A percentile compares a stretch with the other conserved stretches of the same genome.
Evolutionary conservation across 257 asterid species (phyloP).

Genomic region (Rehmannia glutinosa): DNA sequence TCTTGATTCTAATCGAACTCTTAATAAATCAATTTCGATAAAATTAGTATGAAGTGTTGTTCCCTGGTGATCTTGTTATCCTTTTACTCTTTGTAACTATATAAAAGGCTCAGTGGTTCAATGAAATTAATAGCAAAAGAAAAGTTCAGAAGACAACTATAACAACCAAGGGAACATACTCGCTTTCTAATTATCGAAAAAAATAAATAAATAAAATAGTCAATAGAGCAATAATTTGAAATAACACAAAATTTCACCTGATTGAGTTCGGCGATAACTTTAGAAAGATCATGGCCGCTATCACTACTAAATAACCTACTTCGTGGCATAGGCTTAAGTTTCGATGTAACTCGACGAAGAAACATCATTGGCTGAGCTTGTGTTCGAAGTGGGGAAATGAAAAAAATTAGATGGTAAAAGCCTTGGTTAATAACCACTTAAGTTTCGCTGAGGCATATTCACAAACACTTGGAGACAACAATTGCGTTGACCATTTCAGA

Average conservation of each 20-base stretch:
- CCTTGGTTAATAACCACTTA: neutral
- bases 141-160: no score
- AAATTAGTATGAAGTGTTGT: no score
- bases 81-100: neutral
- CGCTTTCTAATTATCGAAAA: no score
- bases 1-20: no score
- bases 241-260: constrained; percentile 38
- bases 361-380: constrained; percentile 34
- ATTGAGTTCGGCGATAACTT: constrained; percentile 65
- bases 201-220: neutral
- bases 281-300: constrained; percentile 40
- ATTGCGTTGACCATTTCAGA: no score
- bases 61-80: neutral
- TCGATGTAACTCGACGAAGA: constrained; percentile 33
- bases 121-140: neutral
- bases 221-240: neutral
- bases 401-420: neutral
- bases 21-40: no score
- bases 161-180: no score
- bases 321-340: constrained; percentile 27
- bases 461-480: constrained; percentile 18
- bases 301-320: constrained; percentile 40
- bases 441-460: constrained; percentile 19
- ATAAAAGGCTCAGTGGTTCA: neutral
- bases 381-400: neutral